Evolutionary conservation across 2,329 filamentous ascomycete species (phyloP).

Genomic region (Colletotrichum lupini): DNA sequence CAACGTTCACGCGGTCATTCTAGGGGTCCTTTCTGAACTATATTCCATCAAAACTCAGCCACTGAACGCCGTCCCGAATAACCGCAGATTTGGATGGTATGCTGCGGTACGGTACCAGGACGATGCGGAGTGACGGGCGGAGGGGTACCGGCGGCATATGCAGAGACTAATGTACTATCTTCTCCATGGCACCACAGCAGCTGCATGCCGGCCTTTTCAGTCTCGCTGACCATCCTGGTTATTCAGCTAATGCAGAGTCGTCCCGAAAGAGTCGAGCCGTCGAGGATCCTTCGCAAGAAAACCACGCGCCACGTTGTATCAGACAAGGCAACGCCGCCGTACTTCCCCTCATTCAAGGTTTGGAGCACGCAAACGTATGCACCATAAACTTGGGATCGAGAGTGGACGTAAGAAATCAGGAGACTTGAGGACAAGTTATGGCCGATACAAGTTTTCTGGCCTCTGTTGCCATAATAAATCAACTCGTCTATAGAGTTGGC

Average conservation of each 20-base stretch:
- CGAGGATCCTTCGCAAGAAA: conserved; percentile 19
- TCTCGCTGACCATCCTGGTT: conserved; percentile 24
- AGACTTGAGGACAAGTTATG: background rate
- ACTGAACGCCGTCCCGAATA: background rate
- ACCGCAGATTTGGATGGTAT: background rate
- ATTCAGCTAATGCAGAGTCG: conserved; percentile 26
- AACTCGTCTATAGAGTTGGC: background rate
- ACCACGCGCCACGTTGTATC: conserved; percentile 4
- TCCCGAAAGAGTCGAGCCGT: conserved; percentile 20
- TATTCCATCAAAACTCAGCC: background rate
- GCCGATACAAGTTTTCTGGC: background rate
- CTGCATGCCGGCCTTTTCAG: conserved; percentile 25
- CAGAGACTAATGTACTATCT: conserved; percentile 21
- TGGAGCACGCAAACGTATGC: conserved; percentile 8
- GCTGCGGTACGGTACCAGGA: background rate
- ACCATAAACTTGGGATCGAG: background rate
- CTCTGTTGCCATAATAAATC: background rate
- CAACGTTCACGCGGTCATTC: background rate
- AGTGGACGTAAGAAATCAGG: background rate
- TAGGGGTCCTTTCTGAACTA: background rate
- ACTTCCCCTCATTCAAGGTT: conserved; percentile 10
- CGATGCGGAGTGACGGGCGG: conserved; percentile 1
- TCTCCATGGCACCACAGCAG: conserved; percentile 17
- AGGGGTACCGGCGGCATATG: conserved; percentile 5
- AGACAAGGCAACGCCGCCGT: conserved; percentile 1